Conservation (phyloP, 495 filamentous ascomycete genomes). For the Trichocladium antarcticum region DNA sequence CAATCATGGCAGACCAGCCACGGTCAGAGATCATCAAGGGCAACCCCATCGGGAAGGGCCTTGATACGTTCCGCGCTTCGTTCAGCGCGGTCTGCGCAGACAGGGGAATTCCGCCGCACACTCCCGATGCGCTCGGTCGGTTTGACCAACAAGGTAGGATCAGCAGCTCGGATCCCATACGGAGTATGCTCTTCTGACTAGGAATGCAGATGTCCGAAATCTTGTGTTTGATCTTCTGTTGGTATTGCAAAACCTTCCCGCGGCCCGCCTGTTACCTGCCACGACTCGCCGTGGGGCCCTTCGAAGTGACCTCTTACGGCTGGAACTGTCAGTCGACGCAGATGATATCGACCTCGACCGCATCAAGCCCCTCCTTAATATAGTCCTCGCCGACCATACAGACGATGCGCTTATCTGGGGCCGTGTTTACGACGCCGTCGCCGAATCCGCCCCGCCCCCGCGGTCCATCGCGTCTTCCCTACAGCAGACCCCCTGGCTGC, state of each 20-base stretch:
- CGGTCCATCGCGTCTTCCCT: constrained; percentile 25
- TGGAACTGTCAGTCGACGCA: constrained; percentile 21
- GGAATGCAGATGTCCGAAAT: constrained; percentile 14
- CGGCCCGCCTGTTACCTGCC: constrained; percentile 18
- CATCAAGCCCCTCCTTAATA: constrained; percentile 25
- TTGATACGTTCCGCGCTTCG: too few species aligned
- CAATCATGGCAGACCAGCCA: too few species aligned
- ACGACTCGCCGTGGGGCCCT: too few species aligned
- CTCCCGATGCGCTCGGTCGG: too few species aligned
- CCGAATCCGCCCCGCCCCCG: constrained; percentile 17
- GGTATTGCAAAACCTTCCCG: constrained; percentile 22
- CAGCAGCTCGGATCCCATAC: too few species aligned
- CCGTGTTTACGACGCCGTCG: constrained; percentile 22
- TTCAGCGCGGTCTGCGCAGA: too few species aligned
- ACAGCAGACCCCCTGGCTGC: constrained; percentile 32
- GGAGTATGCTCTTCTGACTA: not conserved
- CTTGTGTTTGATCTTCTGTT: constrained; percentile 12
- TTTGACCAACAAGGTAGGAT: too few species aligned
- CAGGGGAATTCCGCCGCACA: too few species aligned
- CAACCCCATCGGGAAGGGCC: too few species aligned
- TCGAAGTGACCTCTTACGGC: constrained; percentile 18
- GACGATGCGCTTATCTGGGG: constrained; percentile 25
- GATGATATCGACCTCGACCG: constrained; percentile 28
- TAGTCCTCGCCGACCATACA: constrained; percentile 15
- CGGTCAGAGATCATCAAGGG: too few species aligned